Conservation (phyloP, 495 filamentous ascomycete genomes). For the Lineolata rhizophorae region DNA sequence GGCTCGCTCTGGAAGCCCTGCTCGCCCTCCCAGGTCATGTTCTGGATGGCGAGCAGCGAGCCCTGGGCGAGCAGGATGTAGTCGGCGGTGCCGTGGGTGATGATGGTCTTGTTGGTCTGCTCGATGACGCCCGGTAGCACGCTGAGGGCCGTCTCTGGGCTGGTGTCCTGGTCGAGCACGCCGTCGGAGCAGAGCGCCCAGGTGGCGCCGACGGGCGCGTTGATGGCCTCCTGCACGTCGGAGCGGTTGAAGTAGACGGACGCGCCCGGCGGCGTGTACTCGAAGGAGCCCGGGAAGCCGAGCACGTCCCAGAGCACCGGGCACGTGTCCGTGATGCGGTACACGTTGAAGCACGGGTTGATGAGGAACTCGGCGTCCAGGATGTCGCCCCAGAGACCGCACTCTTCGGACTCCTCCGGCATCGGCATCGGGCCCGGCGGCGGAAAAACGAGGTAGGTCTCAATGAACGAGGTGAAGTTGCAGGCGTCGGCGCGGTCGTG, state of each 20-base stretch:
- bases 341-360: constrained; percentile 69
- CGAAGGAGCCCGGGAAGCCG: constrained; percentile 38
- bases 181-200: constrained; percentile 36
- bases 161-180: constrained; percentile 28
- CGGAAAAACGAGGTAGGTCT: constrained; percentile 43
- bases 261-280: constrained; percentile 21
- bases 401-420: constrained; percentile 14
- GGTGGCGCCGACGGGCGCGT: constrained; percentile 33
- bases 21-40: constrained; percentile 60
- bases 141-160: constrained; percentile 1
- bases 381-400: constrained; percentile 35
- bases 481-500: constrained; percentile 32
- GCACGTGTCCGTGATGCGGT: constrained; percentile 54
- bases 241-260: constrained; percentile 55
- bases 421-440: constrained; percentile 35
- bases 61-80: constrained; percentile 42
- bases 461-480: constrained; percentile 39
- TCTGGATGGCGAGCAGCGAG: constrained; percentile 48
- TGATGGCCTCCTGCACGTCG: constrained; percentile 54
- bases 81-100: constrained; percentile 45
- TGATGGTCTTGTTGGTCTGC: constrained; percentile 38
- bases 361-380: constrained; percentile 29
- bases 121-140: constrained; percentile 43
- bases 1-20: constrained; percentile 40
- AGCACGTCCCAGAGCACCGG: constrained; percentile 52